Conservation (phyloP, 768 basidiomycete genomes). For the Asterophora parasitica region DNA sequence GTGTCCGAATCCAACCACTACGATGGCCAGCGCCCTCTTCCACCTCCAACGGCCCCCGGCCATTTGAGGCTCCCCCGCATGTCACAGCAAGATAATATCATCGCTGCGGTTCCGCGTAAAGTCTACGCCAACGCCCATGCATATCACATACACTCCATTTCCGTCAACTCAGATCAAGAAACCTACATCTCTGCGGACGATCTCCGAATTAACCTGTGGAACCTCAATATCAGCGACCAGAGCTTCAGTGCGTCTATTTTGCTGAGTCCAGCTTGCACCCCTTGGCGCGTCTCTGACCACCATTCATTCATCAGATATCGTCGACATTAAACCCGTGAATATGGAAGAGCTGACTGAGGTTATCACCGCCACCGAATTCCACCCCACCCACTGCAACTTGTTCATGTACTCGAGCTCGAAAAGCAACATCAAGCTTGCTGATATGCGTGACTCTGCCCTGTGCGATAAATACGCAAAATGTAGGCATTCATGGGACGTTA, state of each 20-base stretch:
- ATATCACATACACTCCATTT: conserved; percentile 99
- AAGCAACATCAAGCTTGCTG: conserved; percentile 98
- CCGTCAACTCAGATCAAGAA: conserved; percentile 98
- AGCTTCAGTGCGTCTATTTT: conserved; percentile 81
- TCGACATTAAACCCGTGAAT: conserved; percentile 99
- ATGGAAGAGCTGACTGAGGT: conserved; percentile 99
- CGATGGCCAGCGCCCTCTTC: conserved; percentile 68
- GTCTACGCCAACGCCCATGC: conserved; percentile 99
- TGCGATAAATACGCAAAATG: conserved; percentile 97
- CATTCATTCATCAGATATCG: conserved; percentile 66
- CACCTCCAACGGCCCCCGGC: conserved; percentile 50
- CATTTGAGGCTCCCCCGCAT: conserved; percentile 87
- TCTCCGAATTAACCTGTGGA: conserved; percentile 96
- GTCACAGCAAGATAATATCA: conserved; percentile 94
- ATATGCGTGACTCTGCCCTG: conserved; percentile 97
- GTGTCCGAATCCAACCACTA: conserved; percentile 95
- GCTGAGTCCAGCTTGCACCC: not conserved
- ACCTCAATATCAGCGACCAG: conserved; percentile 96
- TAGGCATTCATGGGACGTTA: conserved; percentile 35
- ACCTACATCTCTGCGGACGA: conserved; percentile 99
- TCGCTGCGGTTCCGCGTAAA: conserved; percentile 96
- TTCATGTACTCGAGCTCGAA: conserved; percentile 99
- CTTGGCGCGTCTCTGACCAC: conserved; percentile 6
- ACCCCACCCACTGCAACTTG: conserved; percentile 93
- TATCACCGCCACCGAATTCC: conserved; percentile 99